Evolutionary conservation across 2,329 filamentous ascomycete species (phyloP).

Genomic region (Xylaria sp.): DNA sequence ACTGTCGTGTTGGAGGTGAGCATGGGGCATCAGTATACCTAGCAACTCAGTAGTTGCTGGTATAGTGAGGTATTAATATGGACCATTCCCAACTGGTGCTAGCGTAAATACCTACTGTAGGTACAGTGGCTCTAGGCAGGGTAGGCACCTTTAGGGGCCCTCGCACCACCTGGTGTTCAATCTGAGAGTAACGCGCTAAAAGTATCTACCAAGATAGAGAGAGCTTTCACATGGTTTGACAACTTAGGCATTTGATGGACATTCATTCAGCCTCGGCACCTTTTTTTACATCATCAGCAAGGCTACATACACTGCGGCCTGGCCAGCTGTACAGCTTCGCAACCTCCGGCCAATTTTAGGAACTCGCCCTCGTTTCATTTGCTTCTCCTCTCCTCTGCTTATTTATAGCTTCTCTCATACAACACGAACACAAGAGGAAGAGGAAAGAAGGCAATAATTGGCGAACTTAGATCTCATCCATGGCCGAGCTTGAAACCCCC

Average conservation of each 20-base stretch:
- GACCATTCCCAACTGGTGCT: no score
- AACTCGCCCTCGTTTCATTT: not conserved
- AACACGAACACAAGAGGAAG: not conserved
- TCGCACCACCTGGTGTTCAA: no score
- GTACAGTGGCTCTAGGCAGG: no score
- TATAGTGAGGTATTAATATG: no score
- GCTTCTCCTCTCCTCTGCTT: constrained; percentile 2
- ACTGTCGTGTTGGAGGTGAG: no score
- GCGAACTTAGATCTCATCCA: constrained; percentile 34
- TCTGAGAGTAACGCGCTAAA: no score
- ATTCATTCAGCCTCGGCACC: constrained; percentile 24
- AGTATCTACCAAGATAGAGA: not conserved
- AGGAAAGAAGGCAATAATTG: not conserved
- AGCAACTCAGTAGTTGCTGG: no score
- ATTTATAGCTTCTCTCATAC: constrained; percentile 8
- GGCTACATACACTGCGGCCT: not conserved
- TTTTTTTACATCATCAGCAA: constrained; percentile 2
- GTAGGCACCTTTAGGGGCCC: no score
- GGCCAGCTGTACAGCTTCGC: not conserved
- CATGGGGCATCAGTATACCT: no score
- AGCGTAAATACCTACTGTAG: no score
- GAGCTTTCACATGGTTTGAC: not conserved
- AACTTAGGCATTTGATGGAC: not conserved
- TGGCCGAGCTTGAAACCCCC: constrained; percentile 47
- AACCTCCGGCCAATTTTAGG: not conserved